Percentiles rank a stretch among this genome's conserved stretches.
Conservation (phyloP, 2,329 filamentous ascomycete genomes). For the Mollisiaceae sp. region DNA sequence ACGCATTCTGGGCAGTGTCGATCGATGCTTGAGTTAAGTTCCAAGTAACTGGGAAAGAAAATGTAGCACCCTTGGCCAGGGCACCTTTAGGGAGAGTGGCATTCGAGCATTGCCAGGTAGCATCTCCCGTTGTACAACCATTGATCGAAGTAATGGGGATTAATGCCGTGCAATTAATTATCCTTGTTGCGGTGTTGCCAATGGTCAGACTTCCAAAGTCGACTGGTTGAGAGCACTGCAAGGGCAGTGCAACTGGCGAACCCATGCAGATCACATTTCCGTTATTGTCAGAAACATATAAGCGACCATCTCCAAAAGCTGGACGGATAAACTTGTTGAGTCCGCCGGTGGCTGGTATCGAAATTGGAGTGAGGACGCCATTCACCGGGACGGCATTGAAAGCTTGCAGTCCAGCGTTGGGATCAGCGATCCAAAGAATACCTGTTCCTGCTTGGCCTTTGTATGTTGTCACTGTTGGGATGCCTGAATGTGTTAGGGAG, state of each 20-base stretch:
- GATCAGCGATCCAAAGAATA: conserved; percentile 49
- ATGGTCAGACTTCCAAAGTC: conserved; percentile 47
- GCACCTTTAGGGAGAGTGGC: conserved; percentile 46
- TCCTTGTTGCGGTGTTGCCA: conserved; percentile 41
- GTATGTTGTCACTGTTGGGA: conserved; percentile 46
- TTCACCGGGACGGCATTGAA: conserved; percentile 48
- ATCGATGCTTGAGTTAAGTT: conserved; percentile 41
- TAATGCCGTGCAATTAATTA: conserved; percentile 46
- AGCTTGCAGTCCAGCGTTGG: conserved; percentile 46
- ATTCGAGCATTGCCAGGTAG: conserved; percentile 46
- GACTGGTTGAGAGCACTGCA: conserved; percentile 48
- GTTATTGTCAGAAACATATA: conserved; percentile 45
- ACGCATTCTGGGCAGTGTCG: conserved; percentile 36
- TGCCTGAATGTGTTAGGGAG: conserved; percentile 24
- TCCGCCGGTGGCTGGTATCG: conserved; percentile 45
- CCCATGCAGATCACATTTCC: conserved; percentile 45
- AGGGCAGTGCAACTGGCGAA: conserved; percentile 49
- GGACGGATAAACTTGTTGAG: conserved; percentile 48
- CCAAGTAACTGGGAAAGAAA: conserved; percentile 50
- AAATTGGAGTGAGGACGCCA: conserved; percentile 44
- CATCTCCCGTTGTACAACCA: conserved; percentile 45
- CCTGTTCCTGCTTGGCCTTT: conserved; percentile 45
- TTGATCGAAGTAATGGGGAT: conserved; percentile 46
- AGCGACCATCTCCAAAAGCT: conserved; percentile 49
- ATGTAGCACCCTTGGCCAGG: conserved; percentile 44